Base-by-base conservation (phyloP, 73 alveolate genomes). In the Symbiodinium pilosum region DNA sequence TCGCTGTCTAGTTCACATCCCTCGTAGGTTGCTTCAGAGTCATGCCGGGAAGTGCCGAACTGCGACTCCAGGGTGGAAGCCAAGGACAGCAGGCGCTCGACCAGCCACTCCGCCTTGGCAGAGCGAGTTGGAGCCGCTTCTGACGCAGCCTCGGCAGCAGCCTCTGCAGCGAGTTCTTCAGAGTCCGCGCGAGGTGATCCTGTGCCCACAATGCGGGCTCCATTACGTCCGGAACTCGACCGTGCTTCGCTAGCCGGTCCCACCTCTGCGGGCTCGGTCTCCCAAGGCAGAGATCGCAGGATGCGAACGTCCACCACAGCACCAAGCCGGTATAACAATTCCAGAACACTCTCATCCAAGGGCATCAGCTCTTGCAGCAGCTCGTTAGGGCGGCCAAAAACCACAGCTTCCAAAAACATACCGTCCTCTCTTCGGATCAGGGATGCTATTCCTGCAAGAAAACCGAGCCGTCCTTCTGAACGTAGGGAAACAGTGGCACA, bases 51-150 rank as follows among this genome's bases (percentile, higher is more conserved):
- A 6, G 77, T 43, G 52, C 47, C 34, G 68, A 88, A 88, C 52
- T 91, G 88, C 24, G 40, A 32, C 87, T 64, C 96, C 87, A 69
- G 26, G 75, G 83, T 41, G 41, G 96, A 68, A 4, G 96, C 96
- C 96, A 69, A 28, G 38, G 47, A 83, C 69, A 12, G 43, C 95
- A 88, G 69, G 2, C 86, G 95, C 69, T 88, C 95, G 44, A 88
- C 86, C 86, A 88, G 73, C 95, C 95, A 88, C 86, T 88, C 95
- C 73, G 95, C 95, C 71, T 88, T 88, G 86, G 95, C 71, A 1
- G 95, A 88, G 86, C 86, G 85, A 43, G 77, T 36, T 24, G 86
- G 85, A 28, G 40, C 43, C 26, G 95, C 95, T 71, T 88, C 95
- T n/a, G 95, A 83, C 51, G 95, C 95, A 36, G 86, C 86, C 44